Base-by-base conservation (phyloP, 73 alveolate species). In the Stentor roeselii region DNA sequence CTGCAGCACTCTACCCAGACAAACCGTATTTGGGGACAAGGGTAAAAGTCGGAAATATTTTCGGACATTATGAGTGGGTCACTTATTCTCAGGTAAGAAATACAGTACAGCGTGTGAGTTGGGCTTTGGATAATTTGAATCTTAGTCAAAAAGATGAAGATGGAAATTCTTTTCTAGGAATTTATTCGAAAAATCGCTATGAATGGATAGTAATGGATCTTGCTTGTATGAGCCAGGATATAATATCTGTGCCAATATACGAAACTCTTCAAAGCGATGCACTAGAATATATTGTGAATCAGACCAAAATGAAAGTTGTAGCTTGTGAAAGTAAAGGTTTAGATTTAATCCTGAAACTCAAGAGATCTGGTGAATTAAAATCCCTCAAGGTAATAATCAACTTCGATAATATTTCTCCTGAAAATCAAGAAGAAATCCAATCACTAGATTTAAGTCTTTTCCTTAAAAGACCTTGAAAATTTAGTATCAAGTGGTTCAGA, bases 151-250 rank as follows among this genome's bases (percentile, higher is more conserved):
- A 67, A 32, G 37, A 67, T 34, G 41, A 67, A 30, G 80, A 67
- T 30, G 80, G 80, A 27, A 21, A 21, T 21, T n/a, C 80, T 21
- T 67, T 67, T 67, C 27, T 93, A 39, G 96, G 98, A 34, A 89
- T 93, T 42, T 93, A 90, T 86, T 78, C 94, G 3, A 93, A 83
- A 86, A 93, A 91, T 88, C 78, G 96, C 78, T 59, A 75, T 3
- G 95, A 93, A 93, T 93, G 96, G 95, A 75, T 89, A 40, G 83
- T 93, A 41, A 82, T 89, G 1, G 91, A 89, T 83, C 86, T 89
- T 76, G 95, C 94, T 42, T 67, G 80, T 67, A 67, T 67, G 41
- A 27, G 37, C 80, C 87, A 88, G 36, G 93, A 86, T 32, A 83
- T 58, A 27, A 95, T 93, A 3, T 87, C 91, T 82, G 92, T 91